Base-by-base conservation (phyloP, 495 filamentous ascomycete genomes). In the Wilcoxina mikolae region DNA sequence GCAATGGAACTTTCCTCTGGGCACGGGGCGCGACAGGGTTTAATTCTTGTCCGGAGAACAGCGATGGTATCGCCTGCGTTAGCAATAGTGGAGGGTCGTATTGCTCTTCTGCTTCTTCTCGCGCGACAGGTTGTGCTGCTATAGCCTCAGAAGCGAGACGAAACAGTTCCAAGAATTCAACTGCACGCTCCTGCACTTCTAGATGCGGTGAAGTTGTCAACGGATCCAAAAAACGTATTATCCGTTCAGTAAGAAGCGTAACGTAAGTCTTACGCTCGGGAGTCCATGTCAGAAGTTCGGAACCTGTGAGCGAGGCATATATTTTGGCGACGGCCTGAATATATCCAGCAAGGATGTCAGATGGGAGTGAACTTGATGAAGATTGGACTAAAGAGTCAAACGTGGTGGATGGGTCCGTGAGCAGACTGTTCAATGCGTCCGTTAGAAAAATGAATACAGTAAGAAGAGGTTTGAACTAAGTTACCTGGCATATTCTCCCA, bases 111-210 rank as follows among this genome's bases (percentile, higher is more conserved):
- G 57, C 69, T 38, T 78, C 71, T 10, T 72, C 57, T 2, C 35
- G 71, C 2, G 72, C 73, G n/a, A 76, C 67, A 2, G 73, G 69
- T 45, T 85, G 81, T n/a, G 75, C 76, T 3, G 74, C 72, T 4
- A 83, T 75, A 22, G 90, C 85, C 69, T 98, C 90, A 0, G 78
- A 76, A 11, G 83, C 83, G 39, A 98, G 72, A 42, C 85, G 84
- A 59, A 95, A 77, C 3, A 96, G 74, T 61, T 98, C 91, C 1
- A 84, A 74, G 60, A 90, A 93, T 62, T 95, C 90, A 15, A 95
- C 89, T 5, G 87, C 81, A 46, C 93, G 78, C 68, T 96, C 91
- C 67, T 98, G 91, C n/a, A 96, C 87, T 61, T 96, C 91, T 9
- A 98, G 72, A 59, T 79, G 83, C 0, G 93, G 87, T 64, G 95